These are phyloP conservation scores for Lactifluus echinatus DNA, from an alignment of 768 basidiomycete species.

Conservation along the genomic window DNA sequence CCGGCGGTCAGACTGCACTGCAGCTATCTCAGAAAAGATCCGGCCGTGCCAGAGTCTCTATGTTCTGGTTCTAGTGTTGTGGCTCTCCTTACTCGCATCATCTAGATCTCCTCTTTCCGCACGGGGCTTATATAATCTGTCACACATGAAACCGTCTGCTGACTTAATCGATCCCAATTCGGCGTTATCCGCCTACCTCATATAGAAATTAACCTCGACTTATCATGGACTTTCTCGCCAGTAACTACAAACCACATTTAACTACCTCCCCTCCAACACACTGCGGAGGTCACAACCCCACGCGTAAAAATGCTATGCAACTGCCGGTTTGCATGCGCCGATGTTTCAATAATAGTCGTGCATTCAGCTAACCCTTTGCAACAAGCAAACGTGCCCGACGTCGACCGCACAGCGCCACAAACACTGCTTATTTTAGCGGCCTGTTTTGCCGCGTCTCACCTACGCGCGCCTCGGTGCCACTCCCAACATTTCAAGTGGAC, in stretches of 20 bases:
- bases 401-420: slow-evolving; percentile 5
- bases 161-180: neutral
- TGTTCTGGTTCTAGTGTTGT: too few relatives aligned
- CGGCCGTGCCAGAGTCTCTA: too few relatives aligned
- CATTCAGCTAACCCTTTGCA: neutral
- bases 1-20: slow-evolving; percentile 5
- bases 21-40: neutral
- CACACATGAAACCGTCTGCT: neutral
- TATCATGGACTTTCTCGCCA: too few relatives aligned
- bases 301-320: neutral
- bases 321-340: neutral
- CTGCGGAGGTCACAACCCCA: neutral
- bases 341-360: neutral
- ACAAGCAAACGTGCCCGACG: neutral
- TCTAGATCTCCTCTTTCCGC: neutral
- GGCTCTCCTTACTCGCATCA: neutral
- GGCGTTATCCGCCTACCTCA: neutral
- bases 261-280: neutral
- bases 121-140: neutral
- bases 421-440: neutral
- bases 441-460: neutral
- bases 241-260: too few relatives aligned
- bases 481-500: neutral
- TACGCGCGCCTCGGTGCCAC: neutral
- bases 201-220: neutral